Evolutionary conservation across 2,329 filamentous ascomycete species (phyloP).

Genomic region (Colletotrichum viniferum): DNA sequence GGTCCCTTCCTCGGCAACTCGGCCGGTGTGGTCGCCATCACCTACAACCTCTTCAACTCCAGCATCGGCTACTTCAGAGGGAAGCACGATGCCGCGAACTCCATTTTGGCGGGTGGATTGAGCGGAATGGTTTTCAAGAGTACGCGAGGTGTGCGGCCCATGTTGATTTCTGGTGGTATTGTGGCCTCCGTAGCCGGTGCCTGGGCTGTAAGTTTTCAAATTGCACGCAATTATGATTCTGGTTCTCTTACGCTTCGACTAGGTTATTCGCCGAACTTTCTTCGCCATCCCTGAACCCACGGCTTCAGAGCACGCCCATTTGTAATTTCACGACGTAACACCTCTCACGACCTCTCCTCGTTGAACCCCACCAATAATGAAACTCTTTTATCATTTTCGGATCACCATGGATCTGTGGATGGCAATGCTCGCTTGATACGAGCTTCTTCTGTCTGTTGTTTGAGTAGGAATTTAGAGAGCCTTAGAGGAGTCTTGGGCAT

Average conservation of each 20-base stretch:
- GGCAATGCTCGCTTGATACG: constrained; percentile 22
- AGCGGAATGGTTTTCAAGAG: constrained; percentile 98
- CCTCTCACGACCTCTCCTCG: constrained; percentile 11
- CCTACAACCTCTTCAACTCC: constrained; percentile 94
- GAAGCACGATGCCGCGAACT: constrained; percentile 90
- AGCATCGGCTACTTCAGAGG: constrained; percentile 79
- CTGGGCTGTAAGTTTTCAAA: constrained; percentile 78
- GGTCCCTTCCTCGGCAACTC: constrained; percentile 97
- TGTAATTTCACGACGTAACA: constrained; percentile 21
- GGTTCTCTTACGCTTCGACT: background rate
- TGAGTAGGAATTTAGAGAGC: constrained; percentile 25
- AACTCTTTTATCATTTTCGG: background rate
- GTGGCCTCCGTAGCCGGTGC: constrained; percentile 83
- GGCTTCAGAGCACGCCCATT: constrained; percentile 15
- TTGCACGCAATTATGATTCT: background rate
- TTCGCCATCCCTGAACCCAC: constrained; percentile 41
- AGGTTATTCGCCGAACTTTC: constrained; percentile 46
- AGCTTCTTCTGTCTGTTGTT: constrained; percentile 19
- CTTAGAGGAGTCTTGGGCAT: constrained; percentile 32
- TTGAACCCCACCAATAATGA: constrained; percentile 16
- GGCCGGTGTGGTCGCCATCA: constrained; percentile 92
- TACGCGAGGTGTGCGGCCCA: constrained; percentile 85
- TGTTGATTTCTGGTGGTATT: constrained; percentile 92
- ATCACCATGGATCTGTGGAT: constrained; percentile 8
- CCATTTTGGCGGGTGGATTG: constrained; percentile 80